Evolutionary conservation across 768 basidiomycete genomes (phyloP).

Genomic region (Tylopilus cervinicoccineus): DNA sequence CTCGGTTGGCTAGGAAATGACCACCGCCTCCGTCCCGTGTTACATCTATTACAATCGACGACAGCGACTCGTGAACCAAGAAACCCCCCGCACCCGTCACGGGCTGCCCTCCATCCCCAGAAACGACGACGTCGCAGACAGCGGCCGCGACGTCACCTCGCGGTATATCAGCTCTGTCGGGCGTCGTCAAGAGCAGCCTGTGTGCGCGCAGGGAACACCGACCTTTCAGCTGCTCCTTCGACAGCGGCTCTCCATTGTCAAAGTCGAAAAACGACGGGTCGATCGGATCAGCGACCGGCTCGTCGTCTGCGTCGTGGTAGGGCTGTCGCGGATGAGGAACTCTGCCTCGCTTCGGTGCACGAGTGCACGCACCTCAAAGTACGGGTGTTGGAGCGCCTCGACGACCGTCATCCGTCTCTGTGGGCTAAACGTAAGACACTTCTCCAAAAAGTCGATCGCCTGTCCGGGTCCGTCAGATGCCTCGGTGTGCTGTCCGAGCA

Average conservation of each 20-base stretch:
- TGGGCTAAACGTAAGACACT: constrained; percentile 81
- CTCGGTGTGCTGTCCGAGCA: neutral
- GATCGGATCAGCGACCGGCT: constrained; percentile 73
- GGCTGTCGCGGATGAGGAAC: constrained; percentile 35
- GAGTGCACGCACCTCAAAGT: constrained; percentile 59
- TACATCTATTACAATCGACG: too few relatives aligned
- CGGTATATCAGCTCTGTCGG: constrained; percentile 42
- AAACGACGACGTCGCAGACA: constrained; percentile 14
- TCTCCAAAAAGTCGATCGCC: constrained; percentile 77
- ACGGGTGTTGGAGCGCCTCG: constrained; percentile 86
- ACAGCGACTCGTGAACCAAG: too few relatives aligned
- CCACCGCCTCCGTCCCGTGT: too few relatives aligned
- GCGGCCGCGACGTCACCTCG: constrained; percentile 38
- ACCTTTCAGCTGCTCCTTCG: constrained; percentile 73
- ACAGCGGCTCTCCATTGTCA: constrained; percentile 60
- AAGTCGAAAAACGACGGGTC: constrained; percentile 83
- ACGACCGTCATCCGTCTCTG: constrained; percentile 84
- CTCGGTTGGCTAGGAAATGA: too few relatives aligned
- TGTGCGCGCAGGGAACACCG: neutral
- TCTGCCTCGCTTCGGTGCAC: neutral
- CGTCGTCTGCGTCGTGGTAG: constrained; percentile 87
- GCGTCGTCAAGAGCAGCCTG: neutral
- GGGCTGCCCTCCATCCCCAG: constrained; percentile 12
- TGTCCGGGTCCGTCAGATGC: constrained; percentile 14
- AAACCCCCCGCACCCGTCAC: neutral